Conservation (phyloP, 163 green algal genomes). For the Scenedesmus sp. region DNA sequence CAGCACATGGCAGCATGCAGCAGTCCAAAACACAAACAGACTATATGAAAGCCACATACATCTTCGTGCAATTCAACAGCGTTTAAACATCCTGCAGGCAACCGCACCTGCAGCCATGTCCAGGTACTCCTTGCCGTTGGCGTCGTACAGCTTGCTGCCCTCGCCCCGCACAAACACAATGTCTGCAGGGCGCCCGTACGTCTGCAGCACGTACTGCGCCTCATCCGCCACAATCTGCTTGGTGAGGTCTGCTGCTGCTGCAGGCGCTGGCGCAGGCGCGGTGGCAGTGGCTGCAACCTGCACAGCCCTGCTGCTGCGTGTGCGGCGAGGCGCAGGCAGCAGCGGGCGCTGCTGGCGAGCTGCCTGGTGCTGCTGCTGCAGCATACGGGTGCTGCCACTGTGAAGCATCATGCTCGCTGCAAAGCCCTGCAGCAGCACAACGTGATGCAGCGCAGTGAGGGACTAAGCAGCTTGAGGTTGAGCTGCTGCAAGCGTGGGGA, state of each 20-base stretch:
- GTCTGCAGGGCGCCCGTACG: constrained; percentile 83
- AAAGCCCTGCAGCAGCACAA: neutral
- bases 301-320: neutral
- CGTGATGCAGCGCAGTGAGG: neutral
- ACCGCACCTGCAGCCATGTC: constrained; percentile 84
- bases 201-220: constrained; percentile 84
- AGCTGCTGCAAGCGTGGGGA: neutral
- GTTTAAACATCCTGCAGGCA: neutral
- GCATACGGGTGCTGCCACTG: neutral
- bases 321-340: neutral
- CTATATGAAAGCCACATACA: neutral
- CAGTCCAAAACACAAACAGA: no score
- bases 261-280: neutral
- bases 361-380: neutral
- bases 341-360: neutral
- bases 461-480: neutral
- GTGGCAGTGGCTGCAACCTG: constrained; percentile 21
- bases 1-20: neutral
- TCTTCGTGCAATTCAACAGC: neutral
- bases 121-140: constrained; percentile 92
- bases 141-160: constrained; percentile 83
- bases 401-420: neutral
- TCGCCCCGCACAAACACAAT: constrained; percentile 84
- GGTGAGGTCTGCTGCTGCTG: constrained; percentile 30
- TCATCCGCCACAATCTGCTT: constrained; percentile 56